phyloP scores from a whole-genome alignment of 2,329 filamentous ascomycete species.

The Plectosphaerella sp. region DNA sequence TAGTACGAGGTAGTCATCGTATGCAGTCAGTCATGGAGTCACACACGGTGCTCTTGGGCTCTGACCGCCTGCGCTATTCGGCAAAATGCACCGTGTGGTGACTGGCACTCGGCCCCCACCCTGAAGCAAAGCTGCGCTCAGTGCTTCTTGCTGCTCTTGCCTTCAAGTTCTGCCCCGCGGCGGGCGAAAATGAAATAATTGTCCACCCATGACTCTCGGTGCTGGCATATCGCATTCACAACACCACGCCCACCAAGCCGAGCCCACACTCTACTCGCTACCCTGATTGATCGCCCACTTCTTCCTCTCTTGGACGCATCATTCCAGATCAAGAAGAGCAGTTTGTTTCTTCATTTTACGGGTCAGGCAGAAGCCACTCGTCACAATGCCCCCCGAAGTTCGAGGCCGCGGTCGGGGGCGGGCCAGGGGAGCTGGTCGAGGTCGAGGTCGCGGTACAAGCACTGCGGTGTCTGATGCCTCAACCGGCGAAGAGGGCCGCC shows the following conservation, averaged over 20 bases:
- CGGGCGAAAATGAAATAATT: background rate
- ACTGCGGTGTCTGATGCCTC: constrained; percentile 1
- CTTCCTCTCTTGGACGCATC: background rate
- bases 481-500: background rate
- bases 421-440: constrained; percentile 8
- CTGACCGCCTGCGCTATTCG: no score
- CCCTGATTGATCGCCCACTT: background rate
- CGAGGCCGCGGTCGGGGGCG: constrained; percentile 11
- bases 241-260: no score
- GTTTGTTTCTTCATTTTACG: no score
- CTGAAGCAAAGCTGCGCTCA: background rate
- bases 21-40: no score
- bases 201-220: background rate
- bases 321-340: background rate
- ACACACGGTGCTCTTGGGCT: no score
- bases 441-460: constrained; percentile 8
- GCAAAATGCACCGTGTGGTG: no score
- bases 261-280: no score
- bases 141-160: background rate
- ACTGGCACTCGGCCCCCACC: no score
- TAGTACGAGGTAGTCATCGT: no score
- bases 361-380: background rate
- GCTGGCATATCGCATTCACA: no score
- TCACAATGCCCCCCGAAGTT: constrained; percentile 8
- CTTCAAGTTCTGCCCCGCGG: background rate